These are phyloP conservation scores for Synura sp. DNA, from an alignment of 352 stramenopile genomes.

Conservation along the genomic window DNA sequence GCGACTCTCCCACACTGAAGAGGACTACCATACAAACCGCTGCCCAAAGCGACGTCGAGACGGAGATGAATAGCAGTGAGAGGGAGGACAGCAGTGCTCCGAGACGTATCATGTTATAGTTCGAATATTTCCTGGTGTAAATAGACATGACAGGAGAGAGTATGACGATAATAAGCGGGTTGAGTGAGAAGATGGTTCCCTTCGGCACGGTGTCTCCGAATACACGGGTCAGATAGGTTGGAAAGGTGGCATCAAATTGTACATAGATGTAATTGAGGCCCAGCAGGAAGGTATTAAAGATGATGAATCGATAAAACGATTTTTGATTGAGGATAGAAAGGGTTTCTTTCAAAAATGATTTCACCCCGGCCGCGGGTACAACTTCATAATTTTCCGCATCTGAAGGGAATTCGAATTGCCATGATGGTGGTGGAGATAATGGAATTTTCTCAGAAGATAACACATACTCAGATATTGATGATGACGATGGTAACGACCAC, in stretches of 20 bases:
- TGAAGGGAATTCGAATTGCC: too few species aligned
- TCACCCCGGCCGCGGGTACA: background rate
- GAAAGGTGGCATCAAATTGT: constrained; percentile 62
- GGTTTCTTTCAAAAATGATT: constrained; percentile 44
- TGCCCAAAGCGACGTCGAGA: constrained; percentile 56
- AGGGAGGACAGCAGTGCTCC: constrained; percentile 57
- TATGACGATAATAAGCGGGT: constrained; percentile 60
- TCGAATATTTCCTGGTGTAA: constrained; percentile 52
- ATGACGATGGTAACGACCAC: too few species aligned
- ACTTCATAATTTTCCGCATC: too few species aligned
- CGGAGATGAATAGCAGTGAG: constrained; percentile 56
- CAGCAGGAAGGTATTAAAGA: constrained; percentile 57
- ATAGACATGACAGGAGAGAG: constrained; percentile 59
- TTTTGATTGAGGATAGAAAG: too few species aligned
- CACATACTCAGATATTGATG: too few species aligned
- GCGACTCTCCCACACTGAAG: constrained; percentile 60
- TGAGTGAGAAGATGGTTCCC: constrained; percentile 60
- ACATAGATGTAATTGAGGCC: constrained; percentile 63
- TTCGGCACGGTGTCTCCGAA: constrained; percentile 58
- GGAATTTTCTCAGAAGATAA: too few species aligned
- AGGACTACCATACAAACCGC: constrained; percentile 57
- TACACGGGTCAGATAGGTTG: constrained; percentile 61
- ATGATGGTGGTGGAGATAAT: too few species aligned
- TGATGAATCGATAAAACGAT: constrained; percentile 57
- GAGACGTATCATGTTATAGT: constrained; percentile 60